Percentiles rank a stretch among this genome's conserved stretches.
Conservation (phyloP, 2,329 filamentous ascomycete genomes). For the Exophiala mesophila region DNA sequence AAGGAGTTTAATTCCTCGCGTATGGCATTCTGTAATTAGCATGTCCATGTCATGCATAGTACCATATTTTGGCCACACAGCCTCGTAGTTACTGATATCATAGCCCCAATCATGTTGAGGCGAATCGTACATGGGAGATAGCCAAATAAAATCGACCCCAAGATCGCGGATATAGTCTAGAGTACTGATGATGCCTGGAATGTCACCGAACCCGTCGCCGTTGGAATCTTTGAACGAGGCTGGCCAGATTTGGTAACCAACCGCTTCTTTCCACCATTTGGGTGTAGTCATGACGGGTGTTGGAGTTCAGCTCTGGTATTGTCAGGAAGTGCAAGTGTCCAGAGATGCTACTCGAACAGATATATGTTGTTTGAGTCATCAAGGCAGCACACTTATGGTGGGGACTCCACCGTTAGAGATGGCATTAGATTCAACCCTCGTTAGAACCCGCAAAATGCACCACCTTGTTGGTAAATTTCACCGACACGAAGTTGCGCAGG, state of each 20-base stretch:
- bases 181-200: slow-evolving; percentile 59
- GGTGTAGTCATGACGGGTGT: too few relatives aligned
- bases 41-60: slow-evolving; percentile 42
- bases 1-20: slow-evolving; percentile 61
- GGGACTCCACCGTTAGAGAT: too few relatives aligned
- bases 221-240: slow-evolving; percentile 35
- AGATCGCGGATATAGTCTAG: slow-evolving; percentile 59
- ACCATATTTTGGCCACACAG: slow-evolving; percentile 43
- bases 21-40: slow-evolving; percentile 47
- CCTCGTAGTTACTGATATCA: slow-evolving; percentile 38
- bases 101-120: slow-evolving; percentile 50
- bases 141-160: slow-evolving; percentile 59
- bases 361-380: too few relatives aligned
- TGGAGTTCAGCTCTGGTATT: too few relatives aligned
- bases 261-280: slow-evolving; percentile 39
- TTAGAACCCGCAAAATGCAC: too few relatives aligned
- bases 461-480: too few relatives aligned
- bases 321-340: too few relatives aligned
- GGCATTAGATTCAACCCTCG: too few relatives aligned
- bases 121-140: slow-evolving; percentile 45
- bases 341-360: too few relatives aligned
- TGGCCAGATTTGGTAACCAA: slow-evolving; percentile 30
- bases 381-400: too few relatives aligned
- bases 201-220: slow-evolving; percentile 47
- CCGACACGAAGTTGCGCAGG: too few relatives aligned